Conservation (phyloP, 169 alveolate species). For the Cryptosporidium felis region DNA sequence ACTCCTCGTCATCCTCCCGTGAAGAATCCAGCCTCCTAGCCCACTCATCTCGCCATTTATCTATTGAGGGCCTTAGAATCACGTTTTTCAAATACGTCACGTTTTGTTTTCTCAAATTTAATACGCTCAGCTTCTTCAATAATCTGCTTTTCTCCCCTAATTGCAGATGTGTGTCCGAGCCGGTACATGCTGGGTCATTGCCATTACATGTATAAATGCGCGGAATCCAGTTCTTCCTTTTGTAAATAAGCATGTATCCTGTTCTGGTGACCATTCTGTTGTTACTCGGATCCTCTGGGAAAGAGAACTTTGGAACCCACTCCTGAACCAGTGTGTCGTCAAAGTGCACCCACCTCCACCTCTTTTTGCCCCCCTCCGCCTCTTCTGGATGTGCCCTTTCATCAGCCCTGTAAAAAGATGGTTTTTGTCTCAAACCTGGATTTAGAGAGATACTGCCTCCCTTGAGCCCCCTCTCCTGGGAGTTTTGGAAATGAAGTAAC, state of each 20-base stretch:
- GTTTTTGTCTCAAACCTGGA: neutral
- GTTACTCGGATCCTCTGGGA: neutral
- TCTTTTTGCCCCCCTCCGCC: neutral
- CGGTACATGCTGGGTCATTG: neutral
- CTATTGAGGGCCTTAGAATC: constrained; percentile 27
- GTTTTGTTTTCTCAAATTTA: constrained; percentile 43
- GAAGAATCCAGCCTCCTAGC: constrained; percentile 7
- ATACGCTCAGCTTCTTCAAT: constrained; percentile 13
- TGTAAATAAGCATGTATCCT: constrained; percentile 64
- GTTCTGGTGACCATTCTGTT: constrained; percentile 60
- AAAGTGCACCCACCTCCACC: constrained; percentile 71
- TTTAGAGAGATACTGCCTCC: neutral
- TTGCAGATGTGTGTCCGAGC: neutral
- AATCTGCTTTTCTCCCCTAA: neutral
- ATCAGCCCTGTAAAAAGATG: neutral
- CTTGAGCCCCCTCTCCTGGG: constrained; percentile 25
- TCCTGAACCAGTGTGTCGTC: constrained; percentile 62
- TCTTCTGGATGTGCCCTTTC: neutral
- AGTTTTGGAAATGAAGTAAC: constrained; percentile 11
- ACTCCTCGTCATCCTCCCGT: constrained; percentile 11
- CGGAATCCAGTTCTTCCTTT: constrained; percentile 64
- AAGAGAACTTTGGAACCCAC: constrained; percentile 60
- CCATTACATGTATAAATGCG: neutral
- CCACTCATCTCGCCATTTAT: constrained; percentile 65
- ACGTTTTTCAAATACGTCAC: constrained; percentile 28